Evolutionary conservation across 1,139 yeast species (phyloP), one percentile per base, ranked within the genome.

Genomic region (Diutina mesorugosa): DNA sequence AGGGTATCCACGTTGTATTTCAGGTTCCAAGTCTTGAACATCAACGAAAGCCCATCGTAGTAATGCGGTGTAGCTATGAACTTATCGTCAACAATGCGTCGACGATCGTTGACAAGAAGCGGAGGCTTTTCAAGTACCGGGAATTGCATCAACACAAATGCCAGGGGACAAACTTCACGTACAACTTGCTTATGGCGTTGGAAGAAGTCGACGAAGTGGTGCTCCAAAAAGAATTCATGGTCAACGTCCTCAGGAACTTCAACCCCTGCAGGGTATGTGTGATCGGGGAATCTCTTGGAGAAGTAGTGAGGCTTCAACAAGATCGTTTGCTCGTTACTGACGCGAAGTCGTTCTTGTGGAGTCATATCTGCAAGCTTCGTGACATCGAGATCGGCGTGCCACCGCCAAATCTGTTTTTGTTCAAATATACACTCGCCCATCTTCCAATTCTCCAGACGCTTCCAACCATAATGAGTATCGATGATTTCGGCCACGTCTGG

Each of bases 21-120:
- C 47, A 79, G 72, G 64, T 85, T 87, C 96, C 96, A 88, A 12
- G 85, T 79, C 68, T 90, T 90, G 67, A 88, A 86, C 93, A 91
- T 85, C 35, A 93, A 71, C 1, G 97, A 87, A 81, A 91, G 79
- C 0, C 98, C 98, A 67, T 91, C 98, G 65, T 91, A 91, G 66
- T 85, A 91, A 69, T 91, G 98, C 1, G 96, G 95, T 41, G 95
- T 83, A 63, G 84, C 85, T 0, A 87, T 83, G 0, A 91, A 85
- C 59, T 78, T 80, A 1, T 73, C 67, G 64, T 89, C 96, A 26
- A 89, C 69, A 50, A 83, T 68, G 3, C 74, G 64, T 9, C 76
- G 65, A 0, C 70, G 69, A 26, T 87, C 78, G 7, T 76, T 76
- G 60, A 76, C 77, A 57, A 90, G 69, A 9, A 70, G 67, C 0